These are phyloP conservation scores for Hydnomerulius pinastri DNA, from an alignment of 768 basidiomycete genomes.

Conservation along the genomic window DNA sequence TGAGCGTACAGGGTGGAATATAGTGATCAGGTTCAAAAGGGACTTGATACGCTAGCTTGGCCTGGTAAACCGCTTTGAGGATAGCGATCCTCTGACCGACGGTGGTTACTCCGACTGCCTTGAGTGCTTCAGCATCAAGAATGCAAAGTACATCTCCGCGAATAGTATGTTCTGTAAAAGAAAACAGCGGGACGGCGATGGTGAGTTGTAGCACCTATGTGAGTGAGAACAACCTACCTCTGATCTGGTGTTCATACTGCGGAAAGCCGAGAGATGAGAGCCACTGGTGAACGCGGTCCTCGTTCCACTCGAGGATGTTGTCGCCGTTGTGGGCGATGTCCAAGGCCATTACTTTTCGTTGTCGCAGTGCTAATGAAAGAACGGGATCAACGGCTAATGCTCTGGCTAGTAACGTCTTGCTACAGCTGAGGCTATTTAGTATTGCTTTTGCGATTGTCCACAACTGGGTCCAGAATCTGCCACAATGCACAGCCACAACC, in stretches of 20 bases:
- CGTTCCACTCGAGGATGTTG: slow-evolving; percentile 66
- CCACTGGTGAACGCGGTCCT: slow-evolving; percentile 79
- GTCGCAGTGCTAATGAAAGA: background rate
- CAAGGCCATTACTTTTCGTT: slow-evolving; percentile 21
- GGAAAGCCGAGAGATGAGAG: slow-evolving; percentile 75
- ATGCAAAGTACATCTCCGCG: slow-evolving; percentile 87
- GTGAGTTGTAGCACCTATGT: background rate
- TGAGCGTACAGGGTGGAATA: slow-evolving; percentile 79
- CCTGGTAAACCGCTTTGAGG: slow-evolving; percentile 87
- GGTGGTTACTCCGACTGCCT: slow-evolving; percentile 83
- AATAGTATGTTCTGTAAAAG: slow-evolving; percentile 77
- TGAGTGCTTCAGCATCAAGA: slow-evolving; percentile 82
- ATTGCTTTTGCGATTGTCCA: background rate
- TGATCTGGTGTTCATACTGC: slow-evolving; percentile 82
- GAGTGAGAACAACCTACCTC: slow-evolving; percentile 48
- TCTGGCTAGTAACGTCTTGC: slow-evolving; percentile 21
- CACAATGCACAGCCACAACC: background rate
- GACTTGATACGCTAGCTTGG: slow-evolving; percentile 83
- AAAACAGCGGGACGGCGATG: slow-evolving; percentile 10
- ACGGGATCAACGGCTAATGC: slow-evolving; percentile 9
- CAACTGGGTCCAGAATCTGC: slow-evolving; percentile 2
- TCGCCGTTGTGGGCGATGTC: slow-evolving; percentile 30
- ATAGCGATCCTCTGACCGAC: slow-evolving; percentile 92
- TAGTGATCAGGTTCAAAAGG: slow-evolving; percentile 84
- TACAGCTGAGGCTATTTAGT: too few relatives aligned